Percentiles rank a stretch among this genome's conserved stretches.
These are phyloP conservation scores for Sedum album DNA, from an alignment of 164 flowering plant species.

Conservation along the genomic window DNA sequence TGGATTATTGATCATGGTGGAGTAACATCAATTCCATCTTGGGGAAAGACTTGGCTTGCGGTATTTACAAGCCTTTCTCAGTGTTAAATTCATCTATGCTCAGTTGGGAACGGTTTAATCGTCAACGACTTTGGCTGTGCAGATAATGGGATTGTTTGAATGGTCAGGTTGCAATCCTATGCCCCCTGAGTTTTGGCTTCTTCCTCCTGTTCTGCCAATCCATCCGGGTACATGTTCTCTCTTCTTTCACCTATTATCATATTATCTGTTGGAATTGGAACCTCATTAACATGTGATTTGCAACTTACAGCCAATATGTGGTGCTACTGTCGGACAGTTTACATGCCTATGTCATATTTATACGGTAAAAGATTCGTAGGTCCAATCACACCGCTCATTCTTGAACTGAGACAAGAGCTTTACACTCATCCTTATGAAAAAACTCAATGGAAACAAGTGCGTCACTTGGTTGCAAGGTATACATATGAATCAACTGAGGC, in stretches of 20 bases:
- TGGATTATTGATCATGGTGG: slow-evolving; percentile 50
- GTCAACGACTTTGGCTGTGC: neutral
- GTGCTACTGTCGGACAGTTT: slow-evolving; percentile 40
- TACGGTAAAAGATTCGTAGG: neutral
- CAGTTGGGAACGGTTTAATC: neutral
- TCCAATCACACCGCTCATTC: neutral
- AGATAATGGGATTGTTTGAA: slow-evolving; percentile 25
- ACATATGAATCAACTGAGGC: too few species aligned
- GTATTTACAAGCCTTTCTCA: slow-evolving; percentile 13
- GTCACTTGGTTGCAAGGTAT: slow-evolving; percentile 39
- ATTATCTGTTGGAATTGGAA: neutral
- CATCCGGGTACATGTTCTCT: slow-evolving; percentile 29
- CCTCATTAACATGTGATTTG: neutral
- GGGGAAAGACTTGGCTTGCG: slow-evolving; percentile 62
- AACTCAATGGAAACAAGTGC: slow-evolving; percentile 31
- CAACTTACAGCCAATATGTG: slow-evolving; percentile 37
- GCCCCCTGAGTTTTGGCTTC: slow-evolving; percentile 14
- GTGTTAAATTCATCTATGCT: neutral
- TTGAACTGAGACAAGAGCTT: slow-evolving; percentile 34
- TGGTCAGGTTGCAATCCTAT: slow-evolving; percentile 26
- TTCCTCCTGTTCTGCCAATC: slow-evolving; percentile 16
- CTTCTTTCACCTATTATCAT: neutral
- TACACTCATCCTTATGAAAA: slow-evolving; percentile 28
- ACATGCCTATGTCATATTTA: slow-evolving; percentile 33
- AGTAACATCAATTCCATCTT: slow-evolving; percentile 33